Evolutionary conservation across 208 protist species (phyloP).

Genomic region (Naegleria fowleri): DNA sequence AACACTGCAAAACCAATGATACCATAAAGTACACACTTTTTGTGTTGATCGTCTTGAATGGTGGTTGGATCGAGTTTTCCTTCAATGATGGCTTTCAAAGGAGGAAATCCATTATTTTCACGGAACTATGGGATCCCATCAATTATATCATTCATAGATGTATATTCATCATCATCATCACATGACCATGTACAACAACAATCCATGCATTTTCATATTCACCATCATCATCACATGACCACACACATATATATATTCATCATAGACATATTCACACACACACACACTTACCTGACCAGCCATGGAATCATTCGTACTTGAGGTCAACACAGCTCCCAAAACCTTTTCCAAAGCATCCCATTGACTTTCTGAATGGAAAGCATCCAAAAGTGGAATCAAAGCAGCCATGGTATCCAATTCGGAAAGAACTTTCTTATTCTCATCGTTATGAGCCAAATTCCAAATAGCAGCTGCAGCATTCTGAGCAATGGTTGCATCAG

Average conservation of each 20-base stretch:
- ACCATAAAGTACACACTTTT: not conserved
- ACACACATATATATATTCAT: too few relatives aligned
- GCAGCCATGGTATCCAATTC: not conserved
- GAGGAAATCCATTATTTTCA: not conserved
- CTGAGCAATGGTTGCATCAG: not conserved
- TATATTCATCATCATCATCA: too few relatives aligned
- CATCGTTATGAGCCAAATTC: not conserved
- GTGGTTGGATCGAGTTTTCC: not conserved
- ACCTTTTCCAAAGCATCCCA: not conserved
- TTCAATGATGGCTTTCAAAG: not conserved
- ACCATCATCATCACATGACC: too few relatives aligned
- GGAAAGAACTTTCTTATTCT: not conserved
- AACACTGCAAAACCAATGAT: constrained; percentile 14
- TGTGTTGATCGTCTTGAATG: not conserved
- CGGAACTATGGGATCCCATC: too few relatives aligned
- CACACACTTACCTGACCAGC: not conserved
- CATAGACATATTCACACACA: not conserved
- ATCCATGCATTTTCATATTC: too few relatives aligned
- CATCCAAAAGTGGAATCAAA: not conserved
- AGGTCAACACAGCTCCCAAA: not conserved
- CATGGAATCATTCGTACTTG: not conserved
- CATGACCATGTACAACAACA: too few relatives aligned
- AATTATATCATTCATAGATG: too few relatives aligned
- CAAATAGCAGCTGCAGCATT: constrained; percentile 13
- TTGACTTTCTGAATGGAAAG: not conserved